Conservation (phyloP, 306 rosid species). For the Begonia loranthoides region DNA sequence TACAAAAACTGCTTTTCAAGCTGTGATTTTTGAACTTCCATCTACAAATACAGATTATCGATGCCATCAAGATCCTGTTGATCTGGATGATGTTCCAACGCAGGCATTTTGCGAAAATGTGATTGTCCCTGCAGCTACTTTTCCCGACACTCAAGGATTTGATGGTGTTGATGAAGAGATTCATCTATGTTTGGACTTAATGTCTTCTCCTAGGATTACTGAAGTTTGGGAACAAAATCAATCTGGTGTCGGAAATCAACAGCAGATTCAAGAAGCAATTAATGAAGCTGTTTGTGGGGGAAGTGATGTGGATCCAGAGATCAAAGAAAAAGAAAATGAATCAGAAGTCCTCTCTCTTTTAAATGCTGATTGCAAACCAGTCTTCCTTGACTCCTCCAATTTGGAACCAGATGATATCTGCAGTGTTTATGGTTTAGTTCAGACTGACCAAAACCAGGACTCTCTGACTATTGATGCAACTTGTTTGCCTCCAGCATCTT, state of each 20-base stretch:
- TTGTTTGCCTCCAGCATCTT: conserved; percentile 18
- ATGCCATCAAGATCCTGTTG: conserved; percentile 11
- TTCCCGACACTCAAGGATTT: conserved; percentile 12
- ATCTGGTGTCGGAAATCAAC: conserved; percentile 12
- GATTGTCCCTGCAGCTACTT: conserved; percentile 16
- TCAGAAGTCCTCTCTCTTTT: conserved; percentile 20
- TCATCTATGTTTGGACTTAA: conserved; percentile 19
- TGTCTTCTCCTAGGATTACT: conserved; percentile 18
- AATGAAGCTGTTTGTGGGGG: conserved; percentile 28
- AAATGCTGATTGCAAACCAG: conserved; percentile 16
- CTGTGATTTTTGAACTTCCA: conserved; percentile 9
- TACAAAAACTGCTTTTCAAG: background rate
- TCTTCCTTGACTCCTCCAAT: conserved; percentile 17
- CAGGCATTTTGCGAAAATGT: conserved; percentile 15
- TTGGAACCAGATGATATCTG: conserved; percentile 11
- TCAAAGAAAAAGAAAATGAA: conserved; percentile 15
- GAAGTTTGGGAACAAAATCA: conserved; percentile 11
- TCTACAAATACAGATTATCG: conserved; percentile 11
- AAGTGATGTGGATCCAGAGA: conserved; percentile 16
- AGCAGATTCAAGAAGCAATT: conserved; percentile 20
- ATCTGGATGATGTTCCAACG: conserved; percentile 15
- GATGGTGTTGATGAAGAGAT: conserved; percentile 15
- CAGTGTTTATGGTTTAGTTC: conserved; percentile 17
- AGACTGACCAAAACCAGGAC: conserved; percentile 16
- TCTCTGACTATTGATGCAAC: conserved; percentile 14